phyloP scores from a whole-genome alignment of 78 protist species.

The Anaeramoeba flamelloides region DNA sequence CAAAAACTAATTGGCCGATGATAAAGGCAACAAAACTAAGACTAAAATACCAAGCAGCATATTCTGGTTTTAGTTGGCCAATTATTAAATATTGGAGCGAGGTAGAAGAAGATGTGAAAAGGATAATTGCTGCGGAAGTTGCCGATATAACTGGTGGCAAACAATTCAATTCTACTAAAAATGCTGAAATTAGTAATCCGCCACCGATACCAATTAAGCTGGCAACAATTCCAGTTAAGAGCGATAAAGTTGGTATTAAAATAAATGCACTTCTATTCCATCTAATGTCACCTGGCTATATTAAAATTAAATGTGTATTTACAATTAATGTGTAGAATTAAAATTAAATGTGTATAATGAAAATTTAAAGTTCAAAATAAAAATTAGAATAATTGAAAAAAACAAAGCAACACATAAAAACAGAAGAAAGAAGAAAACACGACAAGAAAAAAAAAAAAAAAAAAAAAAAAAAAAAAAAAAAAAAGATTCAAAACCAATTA shows the following conservation, averaged over 20 bases:
- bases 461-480: no score
- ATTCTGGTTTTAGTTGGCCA: conserved; percentile 1
- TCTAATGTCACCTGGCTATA: not conserved
- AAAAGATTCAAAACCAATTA: no score
- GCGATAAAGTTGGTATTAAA: not conserved
- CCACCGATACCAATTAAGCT: conserved; percentile 14
- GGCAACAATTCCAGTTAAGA: conserved; percentile 7
- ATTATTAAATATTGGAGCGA: conserved; percentile 1
- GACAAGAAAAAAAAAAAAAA: no score
- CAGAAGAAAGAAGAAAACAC: no score
- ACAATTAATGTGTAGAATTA: no score
- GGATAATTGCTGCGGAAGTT: conserved; percentile 10
- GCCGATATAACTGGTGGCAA: conserved; percentile 12
- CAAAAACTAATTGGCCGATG: no score
- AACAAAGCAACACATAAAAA: no score
- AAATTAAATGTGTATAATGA: no score
- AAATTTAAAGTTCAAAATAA: no score
- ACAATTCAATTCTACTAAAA: conserved; percentile 11
- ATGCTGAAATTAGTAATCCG: conserved; percentile 7
- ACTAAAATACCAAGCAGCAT: not conserved
- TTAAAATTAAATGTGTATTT: no score
- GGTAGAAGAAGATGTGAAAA: conserved; percentile 16
- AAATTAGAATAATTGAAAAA: no score
- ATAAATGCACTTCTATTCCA: not conserved
- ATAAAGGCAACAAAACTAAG: no score